Percentiles rank a stretch among this genome's conserved stretches.
Conservation (phyloP, 2,329 filamentous ascomycete species). For the Helotiales sp. region DNA sequence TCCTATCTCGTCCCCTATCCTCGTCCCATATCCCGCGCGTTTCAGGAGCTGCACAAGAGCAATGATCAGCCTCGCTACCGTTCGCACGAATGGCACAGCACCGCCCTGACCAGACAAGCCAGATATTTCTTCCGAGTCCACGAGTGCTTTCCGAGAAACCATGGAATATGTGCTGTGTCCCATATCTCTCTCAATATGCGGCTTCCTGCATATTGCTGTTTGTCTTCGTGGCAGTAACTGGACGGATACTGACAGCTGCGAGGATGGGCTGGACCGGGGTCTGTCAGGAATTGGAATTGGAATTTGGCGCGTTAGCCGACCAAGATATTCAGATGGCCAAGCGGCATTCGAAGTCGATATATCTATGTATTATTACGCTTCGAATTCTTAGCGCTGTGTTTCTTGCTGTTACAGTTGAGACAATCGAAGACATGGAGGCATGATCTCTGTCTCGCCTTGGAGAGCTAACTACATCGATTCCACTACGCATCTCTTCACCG, state of each 20-base stretch:
- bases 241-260: not conserved
- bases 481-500: too few species aligned
- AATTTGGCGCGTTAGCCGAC: not conserved
- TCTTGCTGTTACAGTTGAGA: too few species aligned
- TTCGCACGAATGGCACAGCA: constrained; percentile 6
- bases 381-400: not conserved
- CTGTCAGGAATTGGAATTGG: not conserved
- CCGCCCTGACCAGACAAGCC: too few species aligned
- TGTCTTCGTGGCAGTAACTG: not conserved
- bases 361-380: not conserved
- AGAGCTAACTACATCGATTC: too few species aligned
- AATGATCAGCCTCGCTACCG: constrained; percentile 16
- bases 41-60: constrained; percentile 14
- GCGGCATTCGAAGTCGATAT: not conserved
- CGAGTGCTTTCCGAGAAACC: not conserved
- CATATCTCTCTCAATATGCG: not conserved
- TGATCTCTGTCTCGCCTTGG: too few species aligned
- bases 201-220: not conserved
- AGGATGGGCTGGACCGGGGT: not conserved
- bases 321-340: not conserved
- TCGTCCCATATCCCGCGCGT: constrained; percentile 14
- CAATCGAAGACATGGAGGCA: too few species aligned
- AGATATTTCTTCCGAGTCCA: not conserved
- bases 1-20: not conserved
- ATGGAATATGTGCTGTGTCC: not conserved